Base-by-base conservation (phyloP, 306 rosid species). In the Delonix regia region DNA sequence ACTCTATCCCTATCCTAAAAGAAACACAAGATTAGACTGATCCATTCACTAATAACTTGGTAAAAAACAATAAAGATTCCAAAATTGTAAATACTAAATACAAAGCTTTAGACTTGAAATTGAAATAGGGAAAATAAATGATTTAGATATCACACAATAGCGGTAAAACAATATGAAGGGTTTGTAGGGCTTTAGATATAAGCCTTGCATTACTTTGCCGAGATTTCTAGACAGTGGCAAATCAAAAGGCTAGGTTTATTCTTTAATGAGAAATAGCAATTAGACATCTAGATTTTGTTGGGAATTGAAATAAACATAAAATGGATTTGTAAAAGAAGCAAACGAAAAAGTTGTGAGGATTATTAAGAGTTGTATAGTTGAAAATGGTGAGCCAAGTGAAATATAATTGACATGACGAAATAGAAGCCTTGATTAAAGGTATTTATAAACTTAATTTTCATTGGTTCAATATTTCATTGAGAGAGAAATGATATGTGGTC, bases 351-450 rank as follows among this genome's bases (percentile, higher is more conserved):
- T 39, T 38, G 8, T 38, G 49, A 67, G 51, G n/a, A 67, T 15
- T 41, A 15, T 41, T 4, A 27, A 16, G 53, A 0, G 33, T 9
- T 16, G 39, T 27, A 18, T 12, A 14, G 47, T 19, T 71, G 63
- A 71, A 71, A 52, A 52, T 41, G 42, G 65, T 0, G 8, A 73
- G 51, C 67, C 67, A 22, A 15, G 27, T 60, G 9, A 14, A 14
- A 8, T 73, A 55, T 18, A 39, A 39, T 66, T 34, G 22, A 71
- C 18, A 71, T 19, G 76, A 71, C 63, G 9, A 48, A 25, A 65
- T 21, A 34, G 70, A 19, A 36, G 36, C 47, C 48, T 19, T 4
- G 7, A 11, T 36, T 38, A 18, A 4, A 64, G 70, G 70, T 27
- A 64, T 64, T 64, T 22, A n/a, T n/a, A n/a, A n/a, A 0, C 2